Base-by-base conservation (phyloP, 306 rosid genomes). In the Delonix regia region DNA sequence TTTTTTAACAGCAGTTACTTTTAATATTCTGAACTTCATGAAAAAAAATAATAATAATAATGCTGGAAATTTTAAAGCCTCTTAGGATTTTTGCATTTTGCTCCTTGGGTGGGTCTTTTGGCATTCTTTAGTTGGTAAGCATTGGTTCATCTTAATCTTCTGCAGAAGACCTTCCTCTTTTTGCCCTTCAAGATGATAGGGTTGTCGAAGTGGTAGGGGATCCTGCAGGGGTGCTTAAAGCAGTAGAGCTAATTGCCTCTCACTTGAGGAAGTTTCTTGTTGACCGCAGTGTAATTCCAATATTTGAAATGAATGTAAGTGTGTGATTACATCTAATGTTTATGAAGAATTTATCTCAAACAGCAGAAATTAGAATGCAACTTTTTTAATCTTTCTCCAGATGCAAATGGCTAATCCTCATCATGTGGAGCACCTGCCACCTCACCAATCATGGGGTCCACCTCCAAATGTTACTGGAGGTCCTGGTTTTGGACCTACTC, bases 191-290 rank as follows among this genome's bases (percentile, higher is more conserved):
- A 86, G 99, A 96, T 85, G 99, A 96, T 79, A 85, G 98, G 80
- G 94, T 93, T 76, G 99, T 96, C 66, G 99, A 96, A 88, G 89
- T 96, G 73, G 86, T 87, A 44, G 99, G 98, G 71, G 98, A 96
- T 49, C 84, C 97, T 38, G 61, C 84, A 30, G 92, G 91, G 38
- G 97, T 96, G 81, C 99, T 93, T 75, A 91, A 87, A 85, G 99
- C 96, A 27, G 72, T 96, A 64, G 99, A 93, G 83, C 85, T 96
- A 21, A 87, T 96, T 86, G 98, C 97, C 44, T 86, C 97, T 56
- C 99, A 91, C 78, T 92, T 96, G 61, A 87, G 94, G 90, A 96
- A 93, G 87, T 93, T 96, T 83, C 86, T 96, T 55, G 98, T 96
- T 74, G 99, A 96, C 74, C 96, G 97, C 45, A 83, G 94, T 78